These are phyloP conservation scores for Vararia minispora DNA, from an alignment of 768 basidiomycete species.

Conservation along the genomic window DNA sequence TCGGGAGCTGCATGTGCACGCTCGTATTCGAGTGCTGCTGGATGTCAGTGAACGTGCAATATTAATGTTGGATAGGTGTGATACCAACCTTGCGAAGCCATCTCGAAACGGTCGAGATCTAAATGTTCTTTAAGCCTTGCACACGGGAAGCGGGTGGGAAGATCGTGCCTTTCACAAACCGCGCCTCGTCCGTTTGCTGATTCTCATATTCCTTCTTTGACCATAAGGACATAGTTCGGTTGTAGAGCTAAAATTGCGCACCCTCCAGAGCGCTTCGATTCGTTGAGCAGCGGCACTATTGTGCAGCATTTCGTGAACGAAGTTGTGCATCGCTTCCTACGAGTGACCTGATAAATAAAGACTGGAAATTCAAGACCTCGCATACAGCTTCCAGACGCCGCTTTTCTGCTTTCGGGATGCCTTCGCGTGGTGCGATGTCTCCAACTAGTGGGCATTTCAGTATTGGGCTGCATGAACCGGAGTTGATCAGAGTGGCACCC, in stretches of 20 bases:
- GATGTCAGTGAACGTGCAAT: background rate
- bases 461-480: background rate
- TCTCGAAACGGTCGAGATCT: constrained; percentile 85
- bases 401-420: constrained; percentile 76
- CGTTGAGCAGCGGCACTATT: constrained; percentile 52
- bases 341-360: background rate
- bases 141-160: background rate
- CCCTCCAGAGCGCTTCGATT: constrained; percentile 66
- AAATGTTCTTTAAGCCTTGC: background rate
- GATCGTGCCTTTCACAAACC: constrained; percentile 71
- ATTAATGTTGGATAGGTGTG: background rate
- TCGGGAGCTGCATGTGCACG: constrained; percentile 30
- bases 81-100: constrained; percentile 72
- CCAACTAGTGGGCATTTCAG: constrained; percentile 45
- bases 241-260: constrained; percentile 23
- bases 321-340: constrained; percentile 85
- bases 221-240: too few species aligned
- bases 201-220: constrained; percentile 94
- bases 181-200: constrained; percentile 59
- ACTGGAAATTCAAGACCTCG: constrained; percentile 11
- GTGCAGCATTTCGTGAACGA: constrained; percentile 85
- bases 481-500: constrained; percentile 30
- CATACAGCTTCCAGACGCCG: constrained; percentile 58
- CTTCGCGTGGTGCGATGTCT: constrained; percentile 86
- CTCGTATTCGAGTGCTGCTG: constrained; percentile 65